Evolutionary conservation across 371 early-diverging fungal species (phyloP), one percentile per base, ranked within the genome.

Genomic region (Mortierella sp.): DNA sequence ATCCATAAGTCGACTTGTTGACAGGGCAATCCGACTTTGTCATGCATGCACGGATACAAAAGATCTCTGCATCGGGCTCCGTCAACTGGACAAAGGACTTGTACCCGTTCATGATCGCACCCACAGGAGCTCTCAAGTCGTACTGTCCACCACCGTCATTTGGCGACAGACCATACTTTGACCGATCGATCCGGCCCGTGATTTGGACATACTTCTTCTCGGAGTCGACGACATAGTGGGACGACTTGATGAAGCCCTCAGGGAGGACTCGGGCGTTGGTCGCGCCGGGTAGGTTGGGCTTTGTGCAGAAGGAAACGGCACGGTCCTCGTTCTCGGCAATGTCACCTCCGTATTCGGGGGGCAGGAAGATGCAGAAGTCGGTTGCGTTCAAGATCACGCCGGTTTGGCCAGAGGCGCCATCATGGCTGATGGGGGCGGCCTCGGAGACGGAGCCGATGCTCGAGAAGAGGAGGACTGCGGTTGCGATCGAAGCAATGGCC

Each of bases 351-450:
- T 34, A 45, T 7, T 63, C 31, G 13, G 71, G 71, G 9, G 92
- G 92, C 39, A 92, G 71, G 64, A 90, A 90, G 2, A 88, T 72
- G 76, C 92, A 92, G 47, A 88, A 90, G 65, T 88, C 80, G 70
- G 70, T 77, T 10, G 76, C 86, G 67, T 86, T 87, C 29, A 86
- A 78, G 6, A 91, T 70, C 66, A 87, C 86, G 24, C 79, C 85
- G 2, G 61, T 70, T 61, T 79, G 74, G n/a, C 79, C 79, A 22
- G 37, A 52, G 29, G n/a, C 58, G 14, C 41, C 70, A 8, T 66
- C 29, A 34, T 65, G 14, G 26, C 50, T 9, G 40, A 48, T n/a
- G n/a, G 41, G 64, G 43, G 66, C 24, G 5, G 61, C 45, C 6
- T 44, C 11, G 47, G 63, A n/a, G 55, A 43, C 8, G 11, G 63